Base-by-base conservation (phyloP, 495 filamentous ascomycete genomes). In the Hypoxylon fuscum region DNA sequence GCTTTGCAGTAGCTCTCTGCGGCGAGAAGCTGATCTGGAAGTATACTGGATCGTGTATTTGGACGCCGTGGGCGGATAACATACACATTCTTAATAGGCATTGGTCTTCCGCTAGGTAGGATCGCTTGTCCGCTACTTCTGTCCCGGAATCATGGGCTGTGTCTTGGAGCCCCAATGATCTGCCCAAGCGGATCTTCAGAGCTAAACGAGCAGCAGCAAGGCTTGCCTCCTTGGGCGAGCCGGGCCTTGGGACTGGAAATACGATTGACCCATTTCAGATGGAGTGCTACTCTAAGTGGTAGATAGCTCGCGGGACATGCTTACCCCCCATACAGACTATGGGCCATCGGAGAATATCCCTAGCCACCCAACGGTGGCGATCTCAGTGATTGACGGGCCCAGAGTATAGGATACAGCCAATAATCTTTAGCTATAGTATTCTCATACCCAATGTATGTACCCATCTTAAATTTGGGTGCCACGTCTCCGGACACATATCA, bases 21-120 rank as follows among this genome's bases (percentile, higher is more conserved):
- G 32, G 62, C 57, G 56, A 52, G 56, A 48, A 57, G 46, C 62
- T 44, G 38, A 61, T 66, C 52, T 48, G 52, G 55, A 56, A 51
- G 23, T 40, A 46, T 32, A 25, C 3, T 25, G 59, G 56, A 55
- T 60, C 62, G 55, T 60, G 62, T 66, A 46, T 52, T 51, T 46
- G 34, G n/a, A 27, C 20, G 49, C 44, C 44, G 42, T 51, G 35
- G 43, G 27, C 43, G 10, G 55, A 43, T 45, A 35, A 34, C 40
- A 59, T 35, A 37, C 34, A 32, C 9, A 14, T 54, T 11, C 10
- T 12, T 38, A 46, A 17, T 22, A 40, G 8, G 25, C 55, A 42
- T 40, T 50, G 14, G 50, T 21, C 45, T 38, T 27, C 37, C 12
- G 20, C 4, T 27, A 27, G 25, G 25, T n/a, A n/a, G 51, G 18